phyloP scores from a whole-genome alignment of 805 yeast genomes.

The Saccharomycopsis fodiens region DNA sequence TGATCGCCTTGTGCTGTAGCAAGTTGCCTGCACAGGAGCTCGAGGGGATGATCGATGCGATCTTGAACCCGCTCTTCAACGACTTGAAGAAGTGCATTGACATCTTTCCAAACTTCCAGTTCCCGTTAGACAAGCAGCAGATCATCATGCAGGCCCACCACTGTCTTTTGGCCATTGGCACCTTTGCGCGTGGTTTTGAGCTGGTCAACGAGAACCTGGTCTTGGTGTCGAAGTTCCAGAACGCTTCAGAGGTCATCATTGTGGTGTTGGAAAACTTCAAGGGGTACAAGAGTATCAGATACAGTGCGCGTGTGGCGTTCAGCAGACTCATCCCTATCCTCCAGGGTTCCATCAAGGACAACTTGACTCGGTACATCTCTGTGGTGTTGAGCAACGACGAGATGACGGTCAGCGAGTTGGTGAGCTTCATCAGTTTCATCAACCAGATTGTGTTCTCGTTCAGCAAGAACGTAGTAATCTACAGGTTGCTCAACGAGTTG shows the following conservation, averaged over 20 bases:
- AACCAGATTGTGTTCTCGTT: conserved; percentile 83
- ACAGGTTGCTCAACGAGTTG: conserved; percentile 64
- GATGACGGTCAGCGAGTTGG: conserved; percentile 56
- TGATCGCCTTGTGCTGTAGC: conserved; percentile 39
- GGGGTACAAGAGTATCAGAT: conserved; percentile 63
- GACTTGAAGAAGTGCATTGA: conserved; percentile 62
- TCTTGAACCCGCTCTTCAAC: conserved; percentile 68
- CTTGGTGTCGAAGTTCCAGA: conserved; percentile 44
- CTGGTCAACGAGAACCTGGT: conserved; percentile 23
- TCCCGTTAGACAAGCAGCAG: conserved; percentile 32
- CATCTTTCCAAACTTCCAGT: conserved; percentile 29
- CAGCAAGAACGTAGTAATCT: conserved; percentile 57
- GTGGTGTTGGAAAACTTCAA: conserved; percentile 76
- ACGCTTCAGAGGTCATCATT: conserved; percentile 73
- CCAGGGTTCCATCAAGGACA: conserved; percentile 39
- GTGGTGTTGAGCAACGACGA: conserved; percentile 52
- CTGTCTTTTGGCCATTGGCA: conserved; percentile 79
- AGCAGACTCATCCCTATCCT: conserved; percentile 79
- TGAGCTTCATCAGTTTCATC: conserved; percentile 76
- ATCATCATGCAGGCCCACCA: conserved; percentile 75
- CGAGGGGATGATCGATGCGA: conserved; percentile 43
- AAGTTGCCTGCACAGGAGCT: conserved; percentile 18
- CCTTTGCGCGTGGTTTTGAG: conserved; percentile 81
- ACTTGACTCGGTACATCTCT: conserved; percentile 64
- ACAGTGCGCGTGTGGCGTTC: conserved; percentile 79